A percentile compares a stretch with the other conserved stretches of the same genome.
These are phyloP conservation scores for Baorangia bicolor DNA, from an alignment of 768 basidiomycete genomes.

Conservation along the genomic window DNA sequence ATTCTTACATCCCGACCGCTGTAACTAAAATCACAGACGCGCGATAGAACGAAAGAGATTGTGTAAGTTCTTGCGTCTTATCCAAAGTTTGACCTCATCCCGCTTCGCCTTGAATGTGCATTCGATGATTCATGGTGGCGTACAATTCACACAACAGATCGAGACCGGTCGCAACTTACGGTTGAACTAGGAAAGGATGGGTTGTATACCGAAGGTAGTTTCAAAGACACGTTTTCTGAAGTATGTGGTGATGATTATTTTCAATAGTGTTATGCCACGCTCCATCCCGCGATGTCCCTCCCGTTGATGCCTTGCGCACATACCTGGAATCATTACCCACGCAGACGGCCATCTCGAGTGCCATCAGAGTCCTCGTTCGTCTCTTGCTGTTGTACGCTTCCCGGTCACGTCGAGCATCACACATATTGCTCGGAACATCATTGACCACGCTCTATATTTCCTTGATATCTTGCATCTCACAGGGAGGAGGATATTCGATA, in stretches of 20 bases:
- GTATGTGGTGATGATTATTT: not conserved
- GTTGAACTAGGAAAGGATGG: constrained; percentile 58
- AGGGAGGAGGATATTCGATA: constrained; percentile 73
- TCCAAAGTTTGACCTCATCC: constrained; percentile 53
- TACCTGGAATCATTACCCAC: constrained; percentile 73
- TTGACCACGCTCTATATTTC: constrained; percentile 76
- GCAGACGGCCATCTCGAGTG: constrained; percentile 60
- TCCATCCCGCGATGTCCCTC: constrained; percentile 13
- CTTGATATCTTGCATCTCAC: constrained; percentile 69
- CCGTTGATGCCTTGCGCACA: constrained; percentile 36
- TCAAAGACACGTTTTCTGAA: not conserved
- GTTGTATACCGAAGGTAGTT: constrained; percentile 31
- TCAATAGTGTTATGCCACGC: constrained; percentile 24
- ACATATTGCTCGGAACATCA: constrained; percentile 75
- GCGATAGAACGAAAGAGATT: constrained; percentile 55
- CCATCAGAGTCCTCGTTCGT: constrained; percentile 59
- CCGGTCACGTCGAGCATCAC: constrained; percentile 56
- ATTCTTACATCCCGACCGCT: not conserved
- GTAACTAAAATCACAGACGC: constrained; percentile 40
- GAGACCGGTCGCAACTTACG: constrained; percentile 30
- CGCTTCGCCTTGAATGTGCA: constrained; percentile 69
- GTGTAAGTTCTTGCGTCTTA: constrained; percentile 45
- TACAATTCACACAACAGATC: constrained; percentile 37
- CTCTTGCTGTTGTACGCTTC: constrained; percentile 73
- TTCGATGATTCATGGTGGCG: constrained; percentile 73